Evolutionary conservation across 1,284 basidiomycete genomes (phyloP).

Genomic region (Ceratobasidium papillatum): DNA sequence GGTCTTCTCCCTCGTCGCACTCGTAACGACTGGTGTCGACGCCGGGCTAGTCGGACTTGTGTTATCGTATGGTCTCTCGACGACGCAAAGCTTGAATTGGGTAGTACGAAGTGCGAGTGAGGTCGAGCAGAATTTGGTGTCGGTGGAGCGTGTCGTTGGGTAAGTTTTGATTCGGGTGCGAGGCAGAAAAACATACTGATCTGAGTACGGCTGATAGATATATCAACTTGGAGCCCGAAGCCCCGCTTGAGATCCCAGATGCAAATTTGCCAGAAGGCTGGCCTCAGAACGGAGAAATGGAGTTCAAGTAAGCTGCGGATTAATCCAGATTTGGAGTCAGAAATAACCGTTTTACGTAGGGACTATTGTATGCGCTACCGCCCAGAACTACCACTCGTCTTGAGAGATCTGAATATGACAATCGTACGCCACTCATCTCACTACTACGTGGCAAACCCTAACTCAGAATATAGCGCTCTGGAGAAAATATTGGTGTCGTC

Average conservation of each 20-base stretch:
- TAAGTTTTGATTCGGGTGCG: not conserved
- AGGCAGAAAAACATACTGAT: not conserved
- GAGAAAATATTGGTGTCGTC: slow-evolving; percentile 85
- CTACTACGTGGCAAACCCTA: not conserved
- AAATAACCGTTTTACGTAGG: slow-evolving; percentile 52
- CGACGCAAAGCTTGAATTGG: slow-evolving; percentile 86
- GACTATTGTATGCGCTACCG: slow-evolving; percentile 86
- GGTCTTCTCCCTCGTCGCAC: slow-evolving; percentile 71
- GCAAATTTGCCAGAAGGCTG: slow-evolving; percentile 69
- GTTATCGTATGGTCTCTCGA: slow-evolving; percentile 84
- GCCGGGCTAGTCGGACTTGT: slow-evolving; percentile 93
- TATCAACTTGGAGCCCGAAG: slow-evolving; percentile 78
- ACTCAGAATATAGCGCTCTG: slow-evolving; percentile 46
- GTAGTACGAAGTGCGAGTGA: slow-evolving; percentile 90
- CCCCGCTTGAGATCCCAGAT: slow-evolving; percentile 75
- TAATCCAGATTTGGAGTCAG: no score
- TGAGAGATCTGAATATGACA: slow-evolving; percentile 75
- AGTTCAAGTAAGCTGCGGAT: slow-evolving; percentile 75
- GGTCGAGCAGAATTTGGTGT: slow-evolving; percentile 94
- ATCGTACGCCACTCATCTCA: slow-evolving; percentile 58
- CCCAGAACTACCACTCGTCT: slow-evolving; percentile 77
- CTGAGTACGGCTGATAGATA: slow-evolving; percentile 61
- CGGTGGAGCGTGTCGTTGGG: slow-evolving; percentile 72
- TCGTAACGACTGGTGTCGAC: slow-evolving; percentile 76
- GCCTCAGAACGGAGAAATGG: slow-evolving; percentile 80